Evolutionary conservation across 805 yeast species (phyloP), one percentile per base, ranked within the genome.

Genomic region (Candida endomychidarum): DNA sequence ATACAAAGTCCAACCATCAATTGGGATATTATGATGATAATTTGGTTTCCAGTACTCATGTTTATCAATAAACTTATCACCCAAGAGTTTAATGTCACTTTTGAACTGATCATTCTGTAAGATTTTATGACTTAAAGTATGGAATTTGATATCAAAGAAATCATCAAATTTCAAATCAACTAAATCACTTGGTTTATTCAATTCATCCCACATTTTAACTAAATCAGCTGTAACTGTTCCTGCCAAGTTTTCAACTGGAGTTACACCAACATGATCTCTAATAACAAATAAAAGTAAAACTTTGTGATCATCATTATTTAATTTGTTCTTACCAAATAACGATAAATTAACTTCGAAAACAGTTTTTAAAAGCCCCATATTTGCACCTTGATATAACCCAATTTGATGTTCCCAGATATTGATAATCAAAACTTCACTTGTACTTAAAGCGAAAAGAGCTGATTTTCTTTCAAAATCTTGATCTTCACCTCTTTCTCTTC

Each of bases 341-440:
- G 93, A 77, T 49, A 93, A 67, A 60, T 93, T 91, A 22, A 93
- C 99, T 57, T 93, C 99, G 64, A 93, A 89, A 3, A 93, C 99
- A 0, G 99, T 93, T 57, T 90, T 90, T 50, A 93, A 71, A 32
- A 93, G 67, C 1, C 93, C 98, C 96, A 93, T 85, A 56, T 93
- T 93, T 17, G 97, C 97, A 38, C 99, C 99, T 60, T 91, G 97
- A 57, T 93, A 93, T 30, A 93, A 72, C 8, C 99, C 99, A 41
- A 93, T 89, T 63, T 93, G 99, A 52, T 87, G 85, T 60, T 93
- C 99, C 97, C 98, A 93, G 56, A 91, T 79, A 61, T 93, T 93
- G 30, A 93, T 84, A 45, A 93, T 88, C 51, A 93, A 71, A 4
- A 90, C 81, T 56, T 93, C 98, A 11, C 93, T 81, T 0, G 96